Percentiles rank a stretch among this genome's conserved stretches.
Evolutionary conservation across 177 flowering plant species (phyloP).

Genomic region (Vitis hybrid): DNA sequence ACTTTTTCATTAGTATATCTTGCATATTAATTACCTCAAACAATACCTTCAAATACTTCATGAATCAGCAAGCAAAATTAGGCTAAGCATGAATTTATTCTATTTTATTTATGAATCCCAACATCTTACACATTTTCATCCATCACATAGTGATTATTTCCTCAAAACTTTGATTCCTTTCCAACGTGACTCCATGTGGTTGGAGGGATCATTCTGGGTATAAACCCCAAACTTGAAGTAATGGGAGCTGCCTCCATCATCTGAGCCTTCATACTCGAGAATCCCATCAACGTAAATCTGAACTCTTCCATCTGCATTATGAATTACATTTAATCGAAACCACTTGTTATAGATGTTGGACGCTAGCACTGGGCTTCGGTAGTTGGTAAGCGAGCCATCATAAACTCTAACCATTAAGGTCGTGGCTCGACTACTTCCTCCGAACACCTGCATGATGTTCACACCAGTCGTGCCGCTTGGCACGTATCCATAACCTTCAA

Average conservation of each 20-base stretch:
- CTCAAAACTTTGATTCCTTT: slow-evolving; percentile 7
- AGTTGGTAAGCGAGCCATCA: slow-evolving; percentile 10
- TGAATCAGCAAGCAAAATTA: too few species aligned
- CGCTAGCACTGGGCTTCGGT: neutral
- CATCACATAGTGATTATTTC: neutral
- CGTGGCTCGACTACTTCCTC: slow-evolving; percentile 14
- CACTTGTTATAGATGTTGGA: slow-evolving; percentile 13
- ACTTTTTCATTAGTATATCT: too few species aligned
- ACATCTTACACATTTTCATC: too few species aligned
- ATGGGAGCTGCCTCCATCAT: slow-evolving; percentile 2
- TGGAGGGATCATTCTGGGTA: slow-evolving; percentile 1
- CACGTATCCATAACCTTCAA: slow-evolving; percentile 18
- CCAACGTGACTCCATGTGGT: slow-evolving; percentile 17
- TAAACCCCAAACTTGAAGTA: slow-evolving; percentile 24
- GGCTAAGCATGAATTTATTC: too few species aligned
- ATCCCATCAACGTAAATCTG: slow-evolving; percentile 9
- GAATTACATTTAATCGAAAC: slow-evolving; percentile 18
- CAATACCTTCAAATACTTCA: too few species aligned
- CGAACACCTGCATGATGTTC: slow-evolving; percentile 20
- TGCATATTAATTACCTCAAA: too few species aligned
- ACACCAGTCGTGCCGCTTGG: slow-evolving; percentile 15
- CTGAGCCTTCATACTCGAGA: neutral
- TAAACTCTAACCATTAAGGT: slow-evolving; percentile 17
- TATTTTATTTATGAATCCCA: too few species aligned
- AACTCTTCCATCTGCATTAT: slow-evolving; percentile 5